Evolutionary conservation across 2,329 filamentous ascomycete species (phyloP).

Genomic region (Cercospora sp.): DNA sequence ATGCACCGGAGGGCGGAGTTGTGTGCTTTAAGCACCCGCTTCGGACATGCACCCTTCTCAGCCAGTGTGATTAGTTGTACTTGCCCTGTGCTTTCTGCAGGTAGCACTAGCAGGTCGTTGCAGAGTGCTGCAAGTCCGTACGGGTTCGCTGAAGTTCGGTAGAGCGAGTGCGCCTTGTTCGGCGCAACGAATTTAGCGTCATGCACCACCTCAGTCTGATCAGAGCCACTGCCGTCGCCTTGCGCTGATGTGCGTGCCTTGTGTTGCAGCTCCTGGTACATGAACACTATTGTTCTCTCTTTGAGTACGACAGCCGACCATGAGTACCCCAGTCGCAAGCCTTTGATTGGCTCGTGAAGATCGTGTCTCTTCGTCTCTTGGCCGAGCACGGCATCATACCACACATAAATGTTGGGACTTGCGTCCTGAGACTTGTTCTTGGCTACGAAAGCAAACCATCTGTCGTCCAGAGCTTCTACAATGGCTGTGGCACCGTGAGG

Average conservation of each 20-base stretch:
- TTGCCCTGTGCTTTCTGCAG: slow-evolving; percentile 83
- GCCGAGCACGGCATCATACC: slow-evolving; percentile 86
- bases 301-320: slow-evolving; percentile 74
- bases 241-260: slow-evolving; percentile 53
- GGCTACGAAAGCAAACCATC: slow-evolving; percentile 81
- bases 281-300: slow-evolving; percentile 35
- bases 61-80: slow-evolving; percentile 78
- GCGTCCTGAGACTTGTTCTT: slow-evolving; percentile 61
- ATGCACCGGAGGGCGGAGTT: slow-evolving; percentile 75
- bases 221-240: slow-evolving; percentile 18
- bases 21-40: slow-evolving; percentile 93
- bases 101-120: slow-evolving; percentile 73
- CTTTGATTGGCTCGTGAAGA: slow-evolving; percentile 75
- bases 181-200: slow-evolving; percentile 23
- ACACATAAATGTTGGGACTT: slow-evolving; percentile 43
- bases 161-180: slow-evolving; percentile 55
- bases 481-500: slow-evolving; percentile 33
- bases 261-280: slow-evolving; percentile 32
- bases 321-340: slow-evolving; percentile 72
- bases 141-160: slow-evolving; percentile 84
- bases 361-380: slow-evolving; percentile 75
- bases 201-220: slow-evolving; percentile 2
- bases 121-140: slow-evolving; percentile 78
- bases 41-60: slow-evolving; percentile 64
- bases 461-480: slow-evolving; percentile 38